A percentile compares a stretch with the other conserved stretches of the same genome.
These are phyloP conservation scores for Echinochloa phyllopogon DNA, from an alignment of 176 grass and related monocot species.

Conservation along the genomic window DNA sequence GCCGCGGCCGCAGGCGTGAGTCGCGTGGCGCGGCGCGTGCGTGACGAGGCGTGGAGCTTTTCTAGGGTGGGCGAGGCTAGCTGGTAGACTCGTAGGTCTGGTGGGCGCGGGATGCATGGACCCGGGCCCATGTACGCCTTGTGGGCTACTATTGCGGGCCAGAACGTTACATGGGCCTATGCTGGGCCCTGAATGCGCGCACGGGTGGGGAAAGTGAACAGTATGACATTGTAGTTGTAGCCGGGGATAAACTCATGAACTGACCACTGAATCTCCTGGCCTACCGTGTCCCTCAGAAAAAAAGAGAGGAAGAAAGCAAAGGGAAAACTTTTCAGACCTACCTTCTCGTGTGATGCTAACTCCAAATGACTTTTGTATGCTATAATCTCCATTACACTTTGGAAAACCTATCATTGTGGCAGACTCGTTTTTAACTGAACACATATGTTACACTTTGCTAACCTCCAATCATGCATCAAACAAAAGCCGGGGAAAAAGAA, in stretches of 20 bases:
- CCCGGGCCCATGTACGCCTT: not conserved
- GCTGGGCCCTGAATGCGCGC: not conserved
- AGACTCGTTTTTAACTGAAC: not conserved
- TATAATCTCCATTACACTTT: not conserved
- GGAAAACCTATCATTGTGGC: not conserved
- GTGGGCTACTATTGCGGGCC: not conserved
- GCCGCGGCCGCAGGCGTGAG: not conserved
- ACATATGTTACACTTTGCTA: not conserved
- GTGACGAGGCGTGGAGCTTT: not conserved
- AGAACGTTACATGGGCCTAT: not conserved
- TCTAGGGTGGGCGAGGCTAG: conserved; percentile 45
- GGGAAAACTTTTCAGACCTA: too few species aligned
- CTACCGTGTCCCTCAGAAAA: not conserved
- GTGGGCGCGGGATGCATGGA: not conserved
- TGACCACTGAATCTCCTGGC: too few species aligned
- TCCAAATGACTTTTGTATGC: not conserved
- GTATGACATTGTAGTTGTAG: not conserved
- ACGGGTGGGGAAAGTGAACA: not conserved
- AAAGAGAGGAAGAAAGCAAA: too few species aligned
- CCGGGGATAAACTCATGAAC: not conserved
- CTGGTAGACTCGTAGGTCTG: conserved; percentile 22
- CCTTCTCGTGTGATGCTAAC: not conserved
- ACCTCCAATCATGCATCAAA: not conserved
- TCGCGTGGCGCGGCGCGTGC: conserved; percentile 3
- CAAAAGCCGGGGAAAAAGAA: not conserved